Evolutionary conservation across 2,329 filamentous ascomycete species (phyloP).

Genomic region (Fusarium chaquense): DNA sequence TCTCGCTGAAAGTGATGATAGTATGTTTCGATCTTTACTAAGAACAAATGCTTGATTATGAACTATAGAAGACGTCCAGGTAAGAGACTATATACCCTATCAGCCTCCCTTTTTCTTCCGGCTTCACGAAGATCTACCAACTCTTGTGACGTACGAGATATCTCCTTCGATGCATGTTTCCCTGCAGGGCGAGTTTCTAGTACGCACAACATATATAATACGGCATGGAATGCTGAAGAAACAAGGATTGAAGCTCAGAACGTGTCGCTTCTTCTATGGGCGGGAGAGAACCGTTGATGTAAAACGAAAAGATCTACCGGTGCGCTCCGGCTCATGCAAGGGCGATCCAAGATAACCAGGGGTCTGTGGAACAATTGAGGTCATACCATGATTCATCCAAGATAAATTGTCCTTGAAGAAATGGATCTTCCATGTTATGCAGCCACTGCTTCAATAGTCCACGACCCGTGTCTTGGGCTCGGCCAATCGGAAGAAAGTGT

Average conservation of each 20-base stretch:
- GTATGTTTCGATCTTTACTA: background rate
- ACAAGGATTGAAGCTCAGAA: background rate
- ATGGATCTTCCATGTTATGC: background rate
- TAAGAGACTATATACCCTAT: background rate
- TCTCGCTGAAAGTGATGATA: background rate
- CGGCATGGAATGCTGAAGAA: background rate
- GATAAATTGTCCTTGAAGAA: background rate
- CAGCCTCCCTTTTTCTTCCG: too few relatives aligned
- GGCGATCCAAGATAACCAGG: background rate
- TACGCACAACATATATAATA: background rate
- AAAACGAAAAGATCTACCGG: background rate
- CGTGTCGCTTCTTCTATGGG: background rate
- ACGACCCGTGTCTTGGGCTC: slow-evolving; percentile 20
- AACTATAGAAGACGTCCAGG: accelerated
- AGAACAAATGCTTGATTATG: too few relatives aligned
- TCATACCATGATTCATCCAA: background rate
- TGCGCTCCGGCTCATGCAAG: background rate
- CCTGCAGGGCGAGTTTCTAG: background rate
- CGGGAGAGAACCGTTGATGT: background rate
- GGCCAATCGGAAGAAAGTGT: background rate
- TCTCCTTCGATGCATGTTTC: accelerated
- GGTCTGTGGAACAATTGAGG: slow-evolving; percentile 12
- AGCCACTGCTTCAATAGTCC: background rate
- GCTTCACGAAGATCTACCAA: background rate
- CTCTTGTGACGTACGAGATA: background rate